Base-by-base conservation (phyloP, 73 alveolate genomes). In the Uronychia binucleata region DNA sequence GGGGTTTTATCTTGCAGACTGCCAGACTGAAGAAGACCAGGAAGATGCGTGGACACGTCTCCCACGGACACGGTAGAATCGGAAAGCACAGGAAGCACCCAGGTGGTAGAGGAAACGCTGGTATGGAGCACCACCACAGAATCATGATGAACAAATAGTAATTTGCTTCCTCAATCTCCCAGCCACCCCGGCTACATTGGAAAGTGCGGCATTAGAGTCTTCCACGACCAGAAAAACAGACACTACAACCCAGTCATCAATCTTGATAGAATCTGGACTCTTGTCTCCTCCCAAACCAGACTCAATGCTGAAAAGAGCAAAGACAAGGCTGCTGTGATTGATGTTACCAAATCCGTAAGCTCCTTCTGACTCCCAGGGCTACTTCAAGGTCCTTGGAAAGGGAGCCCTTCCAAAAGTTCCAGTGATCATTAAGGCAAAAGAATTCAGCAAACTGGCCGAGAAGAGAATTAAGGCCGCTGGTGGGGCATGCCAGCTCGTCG, bases 51-150 rank as follows among this genome's bases (percentile, higher is more conserved):
- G 99, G 99, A 79, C 99, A 97, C 95, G 96, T 95, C 78, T 90
- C 96, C 34, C 90, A 75, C 88, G 99, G 99, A 77, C 98, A 96
- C 87, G 99, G 99, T 78, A 96, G 99, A 80, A 95, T 97, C 81
- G 99, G 99, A 81, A 97, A 97, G 94, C 99, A 97, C 90, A 94
- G 99, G 88, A 97, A 97, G 93, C 99, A 97, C 96, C 99, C 99
- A 14, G 99, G 99, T 87, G 99, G 99, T 83, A 94, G 99, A 88
- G 99, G 99, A 86, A 90, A 90, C 78, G 99, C 99, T 78, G 99
- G 99, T 81, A 98, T 99, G 32, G 88, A 87, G 97, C 99, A 97
- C 92, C 99, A 98, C 89, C 99, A 95, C 96, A 96, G 99, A 91
- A 96, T 93, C 93, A 85, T 82, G 94, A 84, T 91, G 84, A 94